phyloP scores from a whole-genome alignment of 352 stramenopile species.

The Globisporangium apiculatum region DNA sequence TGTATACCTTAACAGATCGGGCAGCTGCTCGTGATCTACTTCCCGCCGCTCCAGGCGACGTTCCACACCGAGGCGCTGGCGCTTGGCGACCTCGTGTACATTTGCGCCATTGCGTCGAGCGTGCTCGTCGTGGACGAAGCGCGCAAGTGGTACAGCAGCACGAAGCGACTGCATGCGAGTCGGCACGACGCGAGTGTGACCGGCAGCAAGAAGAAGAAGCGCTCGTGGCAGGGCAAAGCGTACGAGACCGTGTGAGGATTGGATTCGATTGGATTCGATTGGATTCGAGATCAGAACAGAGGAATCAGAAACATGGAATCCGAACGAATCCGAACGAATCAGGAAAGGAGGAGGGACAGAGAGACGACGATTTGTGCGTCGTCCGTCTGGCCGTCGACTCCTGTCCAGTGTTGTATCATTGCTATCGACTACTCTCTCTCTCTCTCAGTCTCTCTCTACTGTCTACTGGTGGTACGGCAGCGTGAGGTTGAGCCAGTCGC shows the following conservation, averaged over 20 bases:
- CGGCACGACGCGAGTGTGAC: conserved; percentile 32
- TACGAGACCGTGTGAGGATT: conserved; percentile 50
- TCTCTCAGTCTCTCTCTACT: conserved; percentile 14
- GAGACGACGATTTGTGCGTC: neutral
- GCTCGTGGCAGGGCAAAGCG: conserved; percentile 60
- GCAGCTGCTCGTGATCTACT: conserved; percentile 96
- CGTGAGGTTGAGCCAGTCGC: conserved; percentile 58
- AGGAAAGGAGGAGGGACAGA: neutral
- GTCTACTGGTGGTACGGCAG: conserved; percentile 47
- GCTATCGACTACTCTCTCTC: neutral
- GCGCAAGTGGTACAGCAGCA: conserved; percentile 83
- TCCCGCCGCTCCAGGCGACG: conserved; percentile 91
- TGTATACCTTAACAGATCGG: conserved; percentile 42
- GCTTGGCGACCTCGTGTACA: conserved; percentile 88
- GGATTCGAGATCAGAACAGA: no score
- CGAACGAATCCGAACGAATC: no score
- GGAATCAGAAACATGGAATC: no score
- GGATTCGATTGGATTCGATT: no score
- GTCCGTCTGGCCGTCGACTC: no score
- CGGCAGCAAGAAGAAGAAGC: conserved; percentile 54
- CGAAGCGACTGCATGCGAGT: conserved; percentile 21
- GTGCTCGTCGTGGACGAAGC: conserved; percentile 92
- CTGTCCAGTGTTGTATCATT: neutral
- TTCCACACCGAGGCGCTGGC: conserved; percentile 97
- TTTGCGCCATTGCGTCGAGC: conserved; percentile 88